Base-by-base conservation (phyloP, 345 rosid species). In the Dipteronia sinensis region DNA sequence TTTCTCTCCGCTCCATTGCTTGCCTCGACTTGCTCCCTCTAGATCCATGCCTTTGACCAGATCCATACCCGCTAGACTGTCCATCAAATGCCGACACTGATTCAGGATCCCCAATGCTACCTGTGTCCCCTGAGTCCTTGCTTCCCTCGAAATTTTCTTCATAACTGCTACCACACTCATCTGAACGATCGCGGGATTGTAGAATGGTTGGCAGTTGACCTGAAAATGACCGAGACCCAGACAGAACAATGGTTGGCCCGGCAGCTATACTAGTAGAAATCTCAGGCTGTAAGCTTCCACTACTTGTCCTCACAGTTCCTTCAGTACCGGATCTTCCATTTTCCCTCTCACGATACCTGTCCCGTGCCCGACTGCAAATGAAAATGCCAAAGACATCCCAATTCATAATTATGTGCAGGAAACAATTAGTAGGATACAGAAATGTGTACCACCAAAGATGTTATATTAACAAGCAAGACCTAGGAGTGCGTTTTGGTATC, bases 61-160 rank as follows among this genome's bases (percentile, higher is more conserved):
- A 82, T 17, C 82, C 90, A 27, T 79, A 83, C 6, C 88, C 87
- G 75, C 89, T 78, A 23, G 92, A 31, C 75, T 86, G 92, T 69
- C 91, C 94, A 9, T 93, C 98, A 58, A 91, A 90, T 38, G 85
- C 89, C 1, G 86, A 85, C 17, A 86, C 83, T 63, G 81, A 65
- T 71, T 91, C 97, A 6, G 89, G 86, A 82, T 93, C 95, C 55
- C 97, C 97, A 1, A 91, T 68, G 49, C 94, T 93, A 23, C 90
- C 86, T 2, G 95, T 85, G 51, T 93, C 95, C 4, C 95, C 94
- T 0, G 89, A 91, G 83, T 91, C 97, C 84, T 77, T 90, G 87
- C 97, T 90, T 70, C 95, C 94, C 15, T 93, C 95, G 0, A 86
- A 82, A 78, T 79, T 88, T 87, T 93, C 97, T 25, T 91, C 97